Evolutionary conservation across 805 yeast genomes (phyloP), one percentile per base, ranked within the genome.

Genomic region (Candida caryicola): DNA sequence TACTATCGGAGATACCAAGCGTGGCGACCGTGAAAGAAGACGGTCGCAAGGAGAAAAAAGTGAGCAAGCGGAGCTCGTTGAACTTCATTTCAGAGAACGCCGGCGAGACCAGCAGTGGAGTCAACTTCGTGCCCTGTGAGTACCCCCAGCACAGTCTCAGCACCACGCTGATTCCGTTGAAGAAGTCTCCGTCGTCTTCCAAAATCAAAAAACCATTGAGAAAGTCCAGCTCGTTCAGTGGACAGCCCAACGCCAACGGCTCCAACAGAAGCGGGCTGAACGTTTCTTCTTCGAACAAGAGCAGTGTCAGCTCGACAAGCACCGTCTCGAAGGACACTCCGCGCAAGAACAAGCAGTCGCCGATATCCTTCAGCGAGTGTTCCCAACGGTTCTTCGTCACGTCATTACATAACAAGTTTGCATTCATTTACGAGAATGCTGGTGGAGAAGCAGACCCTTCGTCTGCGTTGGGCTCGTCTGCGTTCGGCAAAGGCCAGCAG

Each of bases 341-440:
- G 31, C 16, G 31, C 23, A 38, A 37, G 23, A 19, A 28, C 38
- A 33, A 37, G 23, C 31, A 44, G 14, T 36, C 37, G 18, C 36
- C 34, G 23, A 14, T 40, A 13, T 31, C 44, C 10, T 38, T 45
- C 36, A 40, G 35, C 17, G 49, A 42, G 23, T 42, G 35, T 28
- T 39, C 49, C 9, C 46, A 42, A 15, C 34, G 41, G 29, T 33
- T 39, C 31, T 34, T 39, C 5, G 30, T 40, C 19, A 32, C 44
- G 12, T 19, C 45, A 4, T 21, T 37, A 33, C 30, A 35, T 33
- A 39, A 36, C 29, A 41, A 41, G 23, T 43, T 31, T 23, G 40
- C 47, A 27, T 46, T 46, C 28, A 46, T 46, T n/a, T 46, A 46
- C 27, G 50, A 45, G 31, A 30, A 40, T 19, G 37, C 41, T 17